Conservation (phyloP, 1,139 yeast genomes). For the Tardiomyces digboiensis region DNA sequence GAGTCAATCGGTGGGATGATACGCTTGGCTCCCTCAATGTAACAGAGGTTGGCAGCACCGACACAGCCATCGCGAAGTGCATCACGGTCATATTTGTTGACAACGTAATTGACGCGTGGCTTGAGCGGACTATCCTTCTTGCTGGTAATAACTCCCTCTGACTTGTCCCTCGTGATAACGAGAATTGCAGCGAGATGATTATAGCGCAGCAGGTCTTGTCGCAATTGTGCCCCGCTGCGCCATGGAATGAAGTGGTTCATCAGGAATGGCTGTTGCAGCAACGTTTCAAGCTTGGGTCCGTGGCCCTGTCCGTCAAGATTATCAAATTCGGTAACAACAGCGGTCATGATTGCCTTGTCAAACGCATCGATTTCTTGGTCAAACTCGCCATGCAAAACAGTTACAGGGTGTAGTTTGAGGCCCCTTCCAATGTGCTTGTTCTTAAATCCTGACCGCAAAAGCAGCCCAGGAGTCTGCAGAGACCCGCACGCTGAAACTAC, state of each 20-base stretch:
- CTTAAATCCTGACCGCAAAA: constrained; percentile 43
- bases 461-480: constrained; percentile 41
- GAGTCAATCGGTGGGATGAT: constrained; percentile 33
- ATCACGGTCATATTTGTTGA: constrained; percentile 35
- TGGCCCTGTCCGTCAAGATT: constrained; percentile 48
- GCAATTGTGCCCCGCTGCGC: constrained; percentile 30
- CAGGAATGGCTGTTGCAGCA: constrained; percentile 39
- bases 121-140: constrained; percentile 33
- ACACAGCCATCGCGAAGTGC: constrained; percentile 36
- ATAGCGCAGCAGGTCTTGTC: constrained; percentile 33
- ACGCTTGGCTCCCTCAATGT: constrained; percentile 43
- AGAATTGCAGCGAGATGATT: constrained; percentile 36
- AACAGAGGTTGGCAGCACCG: constrained; percentile 37
- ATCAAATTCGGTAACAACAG: constrained; percentile 40
- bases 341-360: constrained; percentile 40
- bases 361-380: constrained; percentile 30
- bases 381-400: constrained; percentile 36
- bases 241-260: constrained; percentile 37
- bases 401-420: constrained; percentile 46
- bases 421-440: constrained; percentile 46
- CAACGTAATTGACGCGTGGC: constrained; percentile 33
- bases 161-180: constrained; percentile 40
- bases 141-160: constrained; percentile 33
- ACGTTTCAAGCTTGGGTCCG: constrained; percentile 48
- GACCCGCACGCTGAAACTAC: constrained; percentile 43